These are phyloP conservation scores for Leccinum obscurum DNA, from an alignment of 768 basidiomycete genomes.

Conservation along the genomic window DNA sequence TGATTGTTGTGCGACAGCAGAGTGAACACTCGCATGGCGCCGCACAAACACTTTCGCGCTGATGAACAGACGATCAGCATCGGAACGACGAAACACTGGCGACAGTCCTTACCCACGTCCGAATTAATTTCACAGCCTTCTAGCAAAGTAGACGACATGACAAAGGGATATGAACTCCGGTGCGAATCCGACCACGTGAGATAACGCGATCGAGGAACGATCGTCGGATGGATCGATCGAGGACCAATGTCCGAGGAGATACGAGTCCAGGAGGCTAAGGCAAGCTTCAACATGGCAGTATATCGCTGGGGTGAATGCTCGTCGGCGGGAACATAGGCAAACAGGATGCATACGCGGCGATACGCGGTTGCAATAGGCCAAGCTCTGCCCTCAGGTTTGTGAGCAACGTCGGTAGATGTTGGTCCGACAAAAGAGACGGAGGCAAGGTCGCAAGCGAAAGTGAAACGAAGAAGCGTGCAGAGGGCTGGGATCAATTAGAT, in stretches of 20 bases:
- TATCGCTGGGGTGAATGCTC: slow-evolving; percentile 16
- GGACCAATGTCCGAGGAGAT: slow-evolving; percentile 60
- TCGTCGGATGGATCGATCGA: slow-evolving; percentile 16
- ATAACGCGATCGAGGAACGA: slow-evolving; percentile 6
- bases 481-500: slow-evolving; percentile 40
- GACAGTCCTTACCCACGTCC: slow-evolving; percentile 20
- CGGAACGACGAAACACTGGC: not conserved
- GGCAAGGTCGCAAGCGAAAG: slow-evolving; percentile 51
- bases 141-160: slow-evolving; percentile 46
- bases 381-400: slow-evolving; percentile 39
- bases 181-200: slow-evolving; percentile 33
- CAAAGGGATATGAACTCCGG: slow-evolving; percentile 53
- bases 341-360: slow-evolving; percentile 41
- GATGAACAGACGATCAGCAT: not conserved
- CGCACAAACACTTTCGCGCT: slow-evolving; percentile 54
- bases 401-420: slow-evolving; percentile 33
- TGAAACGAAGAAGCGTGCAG: slow-evolving; percentile 54
- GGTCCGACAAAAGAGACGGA: slow-evolving; percentile 39
- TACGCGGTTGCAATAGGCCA: slow-evolving; percentile 38
- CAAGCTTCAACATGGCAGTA: slow-evolving; percentile 53
- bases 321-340: slow-evolving; percentile 38
- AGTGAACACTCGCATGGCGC: slow-evolving; percentile 65
- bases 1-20: slow-evolving; percentile 65
- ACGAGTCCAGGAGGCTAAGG: slow-evolving; percentile 61
- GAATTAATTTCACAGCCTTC: slow-evolving; percentile 21